phyloP scores from a whole-genome alignment of 2,329 filamentous ascomycete genomes.

The Ophiocordyceps unilateralis region DNA sequence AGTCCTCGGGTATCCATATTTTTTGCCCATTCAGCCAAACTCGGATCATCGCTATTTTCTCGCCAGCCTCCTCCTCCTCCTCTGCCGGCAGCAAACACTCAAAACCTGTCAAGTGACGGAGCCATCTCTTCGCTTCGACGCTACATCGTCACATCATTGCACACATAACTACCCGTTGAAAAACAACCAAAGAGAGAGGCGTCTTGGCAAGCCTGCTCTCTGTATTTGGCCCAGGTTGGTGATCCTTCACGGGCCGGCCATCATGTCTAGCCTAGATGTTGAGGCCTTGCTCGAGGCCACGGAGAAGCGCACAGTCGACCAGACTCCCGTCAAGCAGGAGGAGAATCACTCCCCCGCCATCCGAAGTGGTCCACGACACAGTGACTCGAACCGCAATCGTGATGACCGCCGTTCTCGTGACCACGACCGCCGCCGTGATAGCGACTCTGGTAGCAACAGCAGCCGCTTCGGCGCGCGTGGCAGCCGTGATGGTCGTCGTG shows the following conservation, averaged over 20 bases:
- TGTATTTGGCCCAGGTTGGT: background rate
- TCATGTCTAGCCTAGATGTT: conserved; percentile 47
- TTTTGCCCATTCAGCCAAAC: background rate
- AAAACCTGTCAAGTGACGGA: background rate
- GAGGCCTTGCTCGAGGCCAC: conserved; percentile 83
- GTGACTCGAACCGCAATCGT: conserved; percentile 15
- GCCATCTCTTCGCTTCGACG: background rate
- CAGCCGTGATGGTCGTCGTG: conserved; percentile 57
- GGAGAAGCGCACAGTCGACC: conserved; percentile 41
- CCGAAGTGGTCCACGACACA: background rate
- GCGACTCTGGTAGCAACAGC: conserved; percentile 65
- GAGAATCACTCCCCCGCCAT: conserved; percentile 13
- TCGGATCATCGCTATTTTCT: background rate
- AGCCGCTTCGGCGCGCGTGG: conserved; percentile 57
- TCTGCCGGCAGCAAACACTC: background rate
- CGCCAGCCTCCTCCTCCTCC: background rate
- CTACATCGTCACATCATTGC: background rate
- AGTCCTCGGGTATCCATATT: background rate
- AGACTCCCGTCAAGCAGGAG: conserved; percentile 25
- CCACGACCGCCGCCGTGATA: conserved; percentile 39
- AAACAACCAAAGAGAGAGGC: too few relatives aligned
- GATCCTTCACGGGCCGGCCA: conserved; percentile 4
- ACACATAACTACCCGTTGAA: background rate
- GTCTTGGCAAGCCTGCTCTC: background rate
- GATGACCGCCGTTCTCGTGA: conserved; percentile 38